Base-by-base conservation (phyloP, 1,284 basidiomycete species). In the Bondarzewia mesenterica region DNA sequence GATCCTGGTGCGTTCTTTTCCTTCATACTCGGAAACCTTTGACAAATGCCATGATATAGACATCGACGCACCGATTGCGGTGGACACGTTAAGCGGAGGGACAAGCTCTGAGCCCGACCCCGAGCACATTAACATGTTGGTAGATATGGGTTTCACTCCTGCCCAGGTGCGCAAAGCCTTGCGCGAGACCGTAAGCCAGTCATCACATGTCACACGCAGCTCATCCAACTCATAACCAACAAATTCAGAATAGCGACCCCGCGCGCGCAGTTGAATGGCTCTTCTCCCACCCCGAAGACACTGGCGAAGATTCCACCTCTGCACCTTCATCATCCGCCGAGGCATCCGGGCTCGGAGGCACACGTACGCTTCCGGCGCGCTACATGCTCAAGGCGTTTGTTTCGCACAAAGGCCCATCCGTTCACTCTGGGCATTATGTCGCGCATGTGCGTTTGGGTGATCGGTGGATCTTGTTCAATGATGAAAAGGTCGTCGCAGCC, bases 191-290 rank as follows among this genome's bases (percentile, higher is more conserved):
- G 91, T 89, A 48, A 51, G 83, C 66, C 0, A 18, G 21, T n/a
- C 40, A 29, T 18, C 44, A 29, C 7, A 43, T 42, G 52, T 27
- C 21, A 51, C 56, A 29, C 7, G 26, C 15, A 12, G n/a, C 26
- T 47, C 32, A 22, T 15, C 14, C 32, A 27, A 48, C 22, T 18
- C 23, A 41, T 37, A 18, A 16, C 37, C 20, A 32, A 45, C 35
- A 41, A 14, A 47, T 53, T 2, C 57, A 93, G 85, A 72, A 71
- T 39, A 84, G 84, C 16, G 79, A 92, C 58, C 66, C 81, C 0
- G 93, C 95, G 57, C 78, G 87, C 21, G 94, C 94, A 0, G 82
- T 98, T 3, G 94, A 96, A 55, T 99, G 95, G 95, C 70, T 98
- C n/a, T 98, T 99, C 69, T 91, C 80, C 52, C 89, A 99, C 60